These are phyloP conservation scores for Zangia roseola DNA, from an alignment of 768 basidiomycete species.

Conservation along the genomic window DNA sequence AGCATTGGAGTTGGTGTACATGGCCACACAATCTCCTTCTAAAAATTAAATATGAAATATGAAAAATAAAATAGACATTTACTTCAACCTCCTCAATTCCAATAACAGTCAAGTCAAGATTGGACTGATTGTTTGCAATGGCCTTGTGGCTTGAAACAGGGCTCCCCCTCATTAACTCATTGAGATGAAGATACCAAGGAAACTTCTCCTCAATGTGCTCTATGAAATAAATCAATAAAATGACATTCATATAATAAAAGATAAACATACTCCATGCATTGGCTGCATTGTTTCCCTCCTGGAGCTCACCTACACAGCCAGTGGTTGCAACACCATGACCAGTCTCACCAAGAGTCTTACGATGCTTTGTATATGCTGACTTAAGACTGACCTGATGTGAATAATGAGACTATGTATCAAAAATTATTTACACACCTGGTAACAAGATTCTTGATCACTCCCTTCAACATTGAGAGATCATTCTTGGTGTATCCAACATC, in stretches of 20 bases:
- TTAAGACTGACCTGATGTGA: background rate
- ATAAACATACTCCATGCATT: background rate
- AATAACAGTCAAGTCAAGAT: background rate
- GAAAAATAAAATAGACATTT: background rate
- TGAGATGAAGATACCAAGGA: background rate
- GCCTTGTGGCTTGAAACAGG: background rate
- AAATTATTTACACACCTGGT: background rate
- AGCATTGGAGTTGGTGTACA: background rate
- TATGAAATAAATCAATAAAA: background rate
- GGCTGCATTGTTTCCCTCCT: background rate
- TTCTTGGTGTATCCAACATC: too few relatives aligned
- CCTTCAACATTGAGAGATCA: background rate
- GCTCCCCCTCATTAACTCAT: background rate
- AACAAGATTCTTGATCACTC: background rate
- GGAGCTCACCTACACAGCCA: background rate
- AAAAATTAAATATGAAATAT: background rate
- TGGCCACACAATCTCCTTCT: background rate
- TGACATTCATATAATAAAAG: too few relatives aligned
- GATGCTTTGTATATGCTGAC: background rate
- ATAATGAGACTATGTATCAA: background rate
- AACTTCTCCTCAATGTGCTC: background rate
- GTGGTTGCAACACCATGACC: background rate
- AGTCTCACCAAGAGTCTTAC: background rate
- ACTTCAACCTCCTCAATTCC: background rate
- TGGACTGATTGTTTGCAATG: background rate